Conservation (phyloP, 768 basidiomycete genomes). For the Gyrodon lividus region DNA sequence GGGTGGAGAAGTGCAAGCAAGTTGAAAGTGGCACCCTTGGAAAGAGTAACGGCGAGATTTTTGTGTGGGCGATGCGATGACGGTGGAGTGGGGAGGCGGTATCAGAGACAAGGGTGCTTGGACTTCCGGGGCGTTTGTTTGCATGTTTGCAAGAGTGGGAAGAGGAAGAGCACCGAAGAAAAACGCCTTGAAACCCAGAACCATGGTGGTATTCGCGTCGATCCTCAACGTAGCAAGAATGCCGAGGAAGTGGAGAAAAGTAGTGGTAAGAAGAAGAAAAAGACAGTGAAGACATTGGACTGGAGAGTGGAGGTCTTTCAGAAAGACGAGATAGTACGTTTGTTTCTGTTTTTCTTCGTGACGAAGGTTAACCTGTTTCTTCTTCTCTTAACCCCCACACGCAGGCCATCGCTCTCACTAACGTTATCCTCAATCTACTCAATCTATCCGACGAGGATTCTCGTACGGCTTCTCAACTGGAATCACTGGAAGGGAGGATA, state of each 20-base stretch:
- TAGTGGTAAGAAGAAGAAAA: conserved; percentile 7
- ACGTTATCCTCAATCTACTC: conserved; percentile 35
- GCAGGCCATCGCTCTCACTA: conserved; percentile 49
- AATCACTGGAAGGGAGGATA: conserved; percentile 32
- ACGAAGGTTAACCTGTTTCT: neutral
- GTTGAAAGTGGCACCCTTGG: no score
- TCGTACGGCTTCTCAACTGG: conserved; percentile 19
- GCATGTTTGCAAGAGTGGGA: neutral
- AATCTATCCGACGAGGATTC: conserved; percentile 32
- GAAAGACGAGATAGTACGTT: conserved; percentile 55
- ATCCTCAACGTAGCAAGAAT: conserved; percentile 24
- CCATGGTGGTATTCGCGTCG: neutral
- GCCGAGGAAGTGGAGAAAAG: conserved; percentile 14
- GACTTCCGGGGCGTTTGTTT: no score
- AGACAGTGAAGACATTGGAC: conserved; percentile 19
- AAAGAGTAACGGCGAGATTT: conserved; percentile 29
- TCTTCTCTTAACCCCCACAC: neutral
- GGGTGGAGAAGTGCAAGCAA: no score
- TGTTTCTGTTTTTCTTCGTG: neutral
- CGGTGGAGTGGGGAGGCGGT: no score
- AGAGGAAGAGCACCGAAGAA: neutral
- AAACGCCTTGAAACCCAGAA: neutral
- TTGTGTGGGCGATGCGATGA: conserved; percentile 39
- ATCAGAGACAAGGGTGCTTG: no score
- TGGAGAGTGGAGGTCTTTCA: conserved; percentile 56